These are phyloP conservation scores for Vitis cinerea DNA, from an alignment of 164 flowering plant genomes.

Conservation along the genomic window DNA sequence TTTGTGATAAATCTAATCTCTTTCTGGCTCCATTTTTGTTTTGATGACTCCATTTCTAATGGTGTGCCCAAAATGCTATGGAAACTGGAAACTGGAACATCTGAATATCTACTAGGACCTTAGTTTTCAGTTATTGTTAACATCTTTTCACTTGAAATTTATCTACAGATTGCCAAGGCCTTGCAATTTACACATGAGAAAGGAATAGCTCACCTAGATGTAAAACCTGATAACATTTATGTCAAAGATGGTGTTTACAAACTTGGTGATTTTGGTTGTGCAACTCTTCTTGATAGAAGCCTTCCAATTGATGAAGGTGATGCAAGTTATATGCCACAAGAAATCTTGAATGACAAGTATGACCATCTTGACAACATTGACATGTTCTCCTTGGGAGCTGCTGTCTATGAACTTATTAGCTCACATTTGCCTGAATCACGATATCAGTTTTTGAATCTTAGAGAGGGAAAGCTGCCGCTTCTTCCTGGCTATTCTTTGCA, in stretches of 20 bases:
- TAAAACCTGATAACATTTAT: constrained; percentile 96
- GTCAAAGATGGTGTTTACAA: constrained; percentile 79
- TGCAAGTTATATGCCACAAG: constrained; percentile 95
- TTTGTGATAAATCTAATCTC: too few species aligned
- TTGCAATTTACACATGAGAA: constrained; percentile 73
- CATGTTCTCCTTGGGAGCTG: constrained; percentile 82
- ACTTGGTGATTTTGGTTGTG: constrained; percentile 98
- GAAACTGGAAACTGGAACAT: too few species aligned
- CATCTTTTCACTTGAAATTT: not conserved
- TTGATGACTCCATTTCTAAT: too few species aligned
- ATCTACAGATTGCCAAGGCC: constrained; percentile 72
- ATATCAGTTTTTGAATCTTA: constrained; percentile 51
- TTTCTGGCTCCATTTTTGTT: too few species aligned
- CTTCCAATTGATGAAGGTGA: constrained; percentile 94
- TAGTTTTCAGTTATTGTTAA: too few species aligned
- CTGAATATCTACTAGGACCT: too few species aligned
- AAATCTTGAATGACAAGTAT: constrained; percentile 78
- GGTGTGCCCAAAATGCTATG: too few species aligned
- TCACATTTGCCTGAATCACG: constrained; percentile 81
- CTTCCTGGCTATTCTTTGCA: constrained; percentile 88
- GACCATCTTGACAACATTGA: constrained; percentile 89
- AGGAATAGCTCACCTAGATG: constrained; percentile 86
- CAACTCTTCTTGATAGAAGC: constrained; percentile 69
- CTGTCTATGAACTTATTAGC: constrained; percentile 76
- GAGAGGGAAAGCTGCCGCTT: constrained; percentile 78